Evolutionary conservation across 805 yeast species (phyloP).

Genomic region (Kluyveromyces wickerhamii): DNA sequence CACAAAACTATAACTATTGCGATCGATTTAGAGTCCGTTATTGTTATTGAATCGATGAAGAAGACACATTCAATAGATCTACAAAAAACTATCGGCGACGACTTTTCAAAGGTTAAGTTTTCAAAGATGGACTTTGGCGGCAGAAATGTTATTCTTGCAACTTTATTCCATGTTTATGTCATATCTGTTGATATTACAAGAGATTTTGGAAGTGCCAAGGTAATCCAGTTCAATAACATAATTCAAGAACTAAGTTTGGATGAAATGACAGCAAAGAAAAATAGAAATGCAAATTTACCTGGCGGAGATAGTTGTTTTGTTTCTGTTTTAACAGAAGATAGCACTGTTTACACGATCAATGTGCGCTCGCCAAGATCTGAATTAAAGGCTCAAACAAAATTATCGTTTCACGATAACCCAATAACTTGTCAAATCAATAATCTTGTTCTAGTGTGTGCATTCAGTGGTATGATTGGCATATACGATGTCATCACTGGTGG

Average conservation of each 20-base stretch:
- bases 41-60: conserved; percentile 20
- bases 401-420: conserved; percentile 22
- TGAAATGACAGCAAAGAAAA: conserved; percentile 20
- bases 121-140: conserved; percentile 29
- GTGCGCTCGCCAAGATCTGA: conserved; percentile 18
- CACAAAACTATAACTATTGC: conserved; percentile 20
- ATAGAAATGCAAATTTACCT: conserved; percentile 20
- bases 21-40: conserved; percentile 19
- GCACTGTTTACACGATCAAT: conserved; percentile 19
- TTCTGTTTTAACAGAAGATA: conserved; percentile 19
- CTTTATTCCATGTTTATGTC: conserved; percentile 13
- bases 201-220: conserved; percentile 19
- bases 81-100: conserved; percentile 9
- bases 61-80: conserved; percentile 13
- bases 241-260: conserved; percentile 18
- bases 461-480: conserved; percentile 22
- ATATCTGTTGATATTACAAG: conserved; percentile 19
- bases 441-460: conserved; percentile 24
- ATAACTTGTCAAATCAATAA: conserved; percentile 24
- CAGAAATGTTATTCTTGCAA: conserved; percentile 18
- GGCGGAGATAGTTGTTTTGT: conserved; percentile 31
- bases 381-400: conserved; percentile 12
- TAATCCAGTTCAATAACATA: conserved; percentile 12
- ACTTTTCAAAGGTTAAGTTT: conserved; percentile 14
- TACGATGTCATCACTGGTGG: conserved; percentile 26